Percentiles rank a stretch among this genome's conserved stretches.
Evolutionary conservation across 176 grass and related monocot species (phyloP).

Genomic region (Saccharum officinarum): DNA sequence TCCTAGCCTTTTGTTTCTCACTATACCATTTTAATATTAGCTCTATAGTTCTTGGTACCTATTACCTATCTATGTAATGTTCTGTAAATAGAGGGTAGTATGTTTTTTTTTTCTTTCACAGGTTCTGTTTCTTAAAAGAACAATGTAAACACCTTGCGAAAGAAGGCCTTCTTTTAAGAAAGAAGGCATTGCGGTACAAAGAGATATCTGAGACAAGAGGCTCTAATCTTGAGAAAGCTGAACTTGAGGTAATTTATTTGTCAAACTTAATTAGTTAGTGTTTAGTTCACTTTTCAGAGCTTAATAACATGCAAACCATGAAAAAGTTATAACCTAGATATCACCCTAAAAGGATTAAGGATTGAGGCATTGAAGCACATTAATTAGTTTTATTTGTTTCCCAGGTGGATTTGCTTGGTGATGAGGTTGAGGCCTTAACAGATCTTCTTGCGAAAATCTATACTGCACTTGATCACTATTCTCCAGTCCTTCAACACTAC

Average conservation of each 20-base stretch:
- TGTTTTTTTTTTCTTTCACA: conserved; percentile 11
- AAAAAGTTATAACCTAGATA: not conserved
- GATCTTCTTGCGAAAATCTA: conserved; percentile 79
- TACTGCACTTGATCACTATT: conserved; percentile 68
- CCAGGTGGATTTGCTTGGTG: conserved; percentile 83
- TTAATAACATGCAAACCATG: conserved; percentile 11
- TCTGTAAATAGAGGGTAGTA: not conserved
- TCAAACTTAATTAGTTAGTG: not conserved
- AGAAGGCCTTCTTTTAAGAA: conserved; percentile 48
- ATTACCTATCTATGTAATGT: conserved; percentile 5
- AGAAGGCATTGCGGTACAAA: conserved; percentile 50
- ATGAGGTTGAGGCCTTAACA: conserved; percentile 69
- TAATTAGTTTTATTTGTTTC: conserved; percentile 6
- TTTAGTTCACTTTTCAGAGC: conserved; percentile 16
- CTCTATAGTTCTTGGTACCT: conserved; percentile 12
- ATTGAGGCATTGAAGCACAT: not conserved
- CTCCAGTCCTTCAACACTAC: conserved; percentile 74
- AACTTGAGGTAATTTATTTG: conserved; percentile 55
- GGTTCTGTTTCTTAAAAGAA: conserved; percentile 53
- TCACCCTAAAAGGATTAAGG: not conserved
- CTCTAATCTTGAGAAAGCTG: conserved; percentile 71
- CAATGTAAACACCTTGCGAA: conserved; percentile 45
- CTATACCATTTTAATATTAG: not conserved
- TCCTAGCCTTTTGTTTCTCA: conserved; percentile 5
- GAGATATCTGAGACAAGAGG: conserved; percentile 65